Evolutionary conservation across 495 filamentous ascomycete genomes (phyloP).

Genomic region (Massariosphaeria phaeospora): DNA sequence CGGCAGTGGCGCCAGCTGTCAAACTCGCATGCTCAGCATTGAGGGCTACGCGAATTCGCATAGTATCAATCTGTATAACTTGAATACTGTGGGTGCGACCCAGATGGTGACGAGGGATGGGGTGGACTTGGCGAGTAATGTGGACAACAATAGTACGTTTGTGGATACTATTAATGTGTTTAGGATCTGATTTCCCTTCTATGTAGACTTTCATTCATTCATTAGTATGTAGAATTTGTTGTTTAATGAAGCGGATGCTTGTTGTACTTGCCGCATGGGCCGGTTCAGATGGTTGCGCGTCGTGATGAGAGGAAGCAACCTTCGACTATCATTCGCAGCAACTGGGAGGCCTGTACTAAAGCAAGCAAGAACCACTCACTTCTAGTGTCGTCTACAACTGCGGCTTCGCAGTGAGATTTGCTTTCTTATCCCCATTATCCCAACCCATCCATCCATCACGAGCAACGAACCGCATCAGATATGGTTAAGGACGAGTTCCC

Average conservation of each 20-base stretch:
- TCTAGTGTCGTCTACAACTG: no score
- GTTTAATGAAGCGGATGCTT: neutral
- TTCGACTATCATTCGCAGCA: no score
- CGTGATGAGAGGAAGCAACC: no score
- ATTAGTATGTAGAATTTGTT: neutral
- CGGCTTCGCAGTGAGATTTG: no score
- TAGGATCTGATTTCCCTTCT: no score
- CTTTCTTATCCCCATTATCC: no score
- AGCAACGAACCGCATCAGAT: no score
- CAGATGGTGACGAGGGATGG: slow-evolving; percentile 50
- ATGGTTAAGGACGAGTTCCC: neutral
- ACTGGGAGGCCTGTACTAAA: no score
- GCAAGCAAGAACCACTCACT: no score
- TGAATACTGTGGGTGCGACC: slow-evolving; percentile 49
- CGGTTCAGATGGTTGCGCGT: no score
- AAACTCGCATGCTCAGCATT: slow-evolving; percentile 57
- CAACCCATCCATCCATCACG: no score
- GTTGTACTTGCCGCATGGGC: no score
- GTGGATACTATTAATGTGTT: slow-evolving; percentile 24
- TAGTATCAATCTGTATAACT: slow-evolving; percentile 44
- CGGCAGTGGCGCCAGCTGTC: slow-evolving; percentile 51
- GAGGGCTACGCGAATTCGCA: slow-evolving; percentile 33
- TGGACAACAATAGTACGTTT: slow-evolving; percentile 54
- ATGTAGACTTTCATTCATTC: neutral
- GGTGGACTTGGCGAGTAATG: slow-evolving; percentile 45